Conservation (phyloP, 2,329 filamentous ascomycete species). For the Cladobotryum protrusum region DNA sequence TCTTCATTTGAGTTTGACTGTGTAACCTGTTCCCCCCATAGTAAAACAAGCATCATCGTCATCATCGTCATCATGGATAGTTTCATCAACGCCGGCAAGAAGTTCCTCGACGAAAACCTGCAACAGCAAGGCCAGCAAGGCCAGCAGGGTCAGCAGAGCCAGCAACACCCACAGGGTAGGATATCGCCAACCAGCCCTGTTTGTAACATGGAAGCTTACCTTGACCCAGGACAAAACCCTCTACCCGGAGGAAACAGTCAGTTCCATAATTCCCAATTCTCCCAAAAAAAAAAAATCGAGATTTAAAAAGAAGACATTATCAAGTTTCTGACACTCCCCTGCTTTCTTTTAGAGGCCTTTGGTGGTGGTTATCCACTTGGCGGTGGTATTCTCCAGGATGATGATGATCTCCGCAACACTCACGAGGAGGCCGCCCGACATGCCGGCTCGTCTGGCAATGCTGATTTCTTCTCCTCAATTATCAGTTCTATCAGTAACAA, state of each 20-base stretch:
- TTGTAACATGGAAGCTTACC: background rate
- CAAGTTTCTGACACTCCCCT: background rate
- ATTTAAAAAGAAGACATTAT: background rate
- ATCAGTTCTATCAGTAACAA: conserved; percentile 43
- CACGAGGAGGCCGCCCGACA: conserved; percentile 42
- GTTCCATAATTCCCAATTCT: background rate
- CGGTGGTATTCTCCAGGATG: conserved; percentile 34
- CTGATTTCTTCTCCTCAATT: conserved; percentile 44
- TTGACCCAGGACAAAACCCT: conserved; percentile 2
- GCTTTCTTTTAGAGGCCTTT: conserved; percentile 8
- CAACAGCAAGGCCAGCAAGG: no score
- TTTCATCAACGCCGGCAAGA: conserved; percentile 32
- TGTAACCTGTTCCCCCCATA: no score
- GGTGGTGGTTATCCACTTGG: conserved; percentile 18
- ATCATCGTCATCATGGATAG: conserved; percentile 29
- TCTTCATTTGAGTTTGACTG: background rate
- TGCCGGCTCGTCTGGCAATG: conserved; percentile 40
- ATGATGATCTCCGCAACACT: conserved; percentile 43
- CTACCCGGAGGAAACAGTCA: conserved; percentile 14
- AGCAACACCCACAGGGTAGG: conserved; percentile 13
- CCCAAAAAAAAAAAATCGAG: background rate
- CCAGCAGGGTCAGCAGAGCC: conserved; percentile 19
- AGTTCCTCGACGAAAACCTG: conserved; percentile 27
- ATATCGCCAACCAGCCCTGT: conserved; percentile 11
- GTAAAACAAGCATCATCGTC: background rate